Conservation (phyloP, 495 filamentous ascomycete genomes). For the Penicillium bialowiezense region DNA sequence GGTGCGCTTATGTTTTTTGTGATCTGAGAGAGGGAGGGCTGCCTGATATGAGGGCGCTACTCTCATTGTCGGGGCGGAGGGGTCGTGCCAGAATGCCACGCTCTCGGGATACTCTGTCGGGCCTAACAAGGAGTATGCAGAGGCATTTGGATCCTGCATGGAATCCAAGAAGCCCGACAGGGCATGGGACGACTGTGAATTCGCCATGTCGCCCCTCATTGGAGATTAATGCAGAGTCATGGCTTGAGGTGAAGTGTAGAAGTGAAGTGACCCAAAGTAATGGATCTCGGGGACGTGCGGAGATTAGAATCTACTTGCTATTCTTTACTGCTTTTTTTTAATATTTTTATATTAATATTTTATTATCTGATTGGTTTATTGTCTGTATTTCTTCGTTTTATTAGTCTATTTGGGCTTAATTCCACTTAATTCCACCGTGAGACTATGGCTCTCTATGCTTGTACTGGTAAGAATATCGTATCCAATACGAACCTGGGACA, state of each 20-base stretch:
- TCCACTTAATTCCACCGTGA: too few species aligned
- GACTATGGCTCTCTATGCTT: too few species aligned
- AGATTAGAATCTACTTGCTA: slow-evolving; percentile 16
- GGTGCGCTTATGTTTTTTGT: slow-evolving; percentile 91
- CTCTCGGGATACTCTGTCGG: slow-evolving; percentile 39
- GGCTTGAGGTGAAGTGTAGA: background rate
- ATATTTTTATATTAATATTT: too few species aligned
- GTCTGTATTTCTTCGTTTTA: too few species aligned
- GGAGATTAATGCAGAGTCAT: background rate
- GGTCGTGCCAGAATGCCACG: slow-evolving; percentile 44
- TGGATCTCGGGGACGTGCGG: slow-evolving; percentile 23
- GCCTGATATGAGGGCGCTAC: slow-evolving; percentile 28
- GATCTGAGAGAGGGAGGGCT: slow-evolving; percentile 48
- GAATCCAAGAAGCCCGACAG: slow-evolving; percentile 30
- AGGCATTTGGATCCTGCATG: slow-evolving; percentile 28
- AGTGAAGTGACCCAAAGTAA: slow-evolving; percentile 16
- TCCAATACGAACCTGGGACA: slow-evolving; percentile 9
- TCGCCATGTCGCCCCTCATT: slow-evolving; percentile 1
- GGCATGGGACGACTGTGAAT: slow-evolving; percentile 31
- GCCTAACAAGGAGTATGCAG: slow-evolving; percentile 38
- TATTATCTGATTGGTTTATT: too few species aligned
- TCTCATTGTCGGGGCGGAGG: slow-evolving; percentile 24
- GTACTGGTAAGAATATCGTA: background rate
- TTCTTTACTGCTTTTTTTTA: too few species aligned
- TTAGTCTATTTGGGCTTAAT: too few species aligned